A percentile compares a stretch with the other conserved stretches of the same genome.
phyloP scores from a whole-genome alignment of 257 asterid species.

The Pogostemon cablin region DNA sequence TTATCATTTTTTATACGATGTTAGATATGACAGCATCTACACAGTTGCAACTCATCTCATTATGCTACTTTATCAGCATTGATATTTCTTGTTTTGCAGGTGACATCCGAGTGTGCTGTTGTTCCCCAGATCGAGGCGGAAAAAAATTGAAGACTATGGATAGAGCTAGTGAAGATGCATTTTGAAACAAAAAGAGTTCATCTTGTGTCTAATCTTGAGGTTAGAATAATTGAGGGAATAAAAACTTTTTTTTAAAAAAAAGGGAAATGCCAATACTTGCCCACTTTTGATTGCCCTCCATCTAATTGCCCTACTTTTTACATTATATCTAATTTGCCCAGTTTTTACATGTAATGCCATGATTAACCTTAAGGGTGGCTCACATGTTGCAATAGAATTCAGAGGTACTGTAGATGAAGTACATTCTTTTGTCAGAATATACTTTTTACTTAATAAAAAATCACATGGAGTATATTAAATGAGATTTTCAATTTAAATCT shows the following conservation, averaged over 20 bases:
- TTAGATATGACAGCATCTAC: neutral
- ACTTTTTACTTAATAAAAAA: too few species aligned
- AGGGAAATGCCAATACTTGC: too few species aligned
- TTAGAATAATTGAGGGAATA: slow-evolving; percentile 21
- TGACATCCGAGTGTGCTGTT: slow-evolving; percentile 58
- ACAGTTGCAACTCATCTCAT: neutral
- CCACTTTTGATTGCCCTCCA: too few species aligned
- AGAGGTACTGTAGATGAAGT: too few species aligned
- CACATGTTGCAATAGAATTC: too few species aligned
- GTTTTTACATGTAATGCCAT: too few species aligned
- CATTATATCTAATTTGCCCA: too few species aligned
- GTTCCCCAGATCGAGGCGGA: slow-evolving; percentile 63
- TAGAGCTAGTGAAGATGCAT: slow-evolving; percentile 44
- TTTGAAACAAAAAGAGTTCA: slow-evolving; percentile 23
- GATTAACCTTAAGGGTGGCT: too few species aligned
- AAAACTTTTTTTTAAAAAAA: neutral
- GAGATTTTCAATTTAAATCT: too few species aligned
- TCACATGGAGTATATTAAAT: too few species aligned
- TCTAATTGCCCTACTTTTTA: too few species aligned
- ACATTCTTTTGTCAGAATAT: too few species aligned
- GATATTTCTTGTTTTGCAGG: slow-evolving; percentile 41
- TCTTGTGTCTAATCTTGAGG: slow-evolving; percentile 18
- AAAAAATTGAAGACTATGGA: slow-evolving; percentile 51
- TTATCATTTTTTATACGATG: neutral
- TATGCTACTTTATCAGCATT: neutral